phyloP scores from a whole-genome alignment of 345 rosid genomes.

The Luvunga scandens region DNA sequence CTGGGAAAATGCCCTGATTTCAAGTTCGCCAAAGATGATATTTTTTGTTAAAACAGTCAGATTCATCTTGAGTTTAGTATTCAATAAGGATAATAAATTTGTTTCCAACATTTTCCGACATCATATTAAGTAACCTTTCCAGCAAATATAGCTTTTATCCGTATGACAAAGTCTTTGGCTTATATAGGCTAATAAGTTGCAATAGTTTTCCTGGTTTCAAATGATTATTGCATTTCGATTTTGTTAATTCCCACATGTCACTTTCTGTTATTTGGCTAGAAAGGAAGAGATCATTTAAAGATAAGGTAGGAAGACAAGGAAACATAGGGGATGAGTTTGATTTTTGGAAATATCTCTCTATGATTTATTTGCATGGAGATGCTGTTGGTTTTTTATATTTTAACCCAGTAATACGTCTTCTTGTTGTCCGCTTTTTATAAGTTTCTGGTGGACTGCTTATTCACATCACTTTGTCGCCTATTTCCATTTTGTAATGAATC shows the following conservation, averaged over 20 bases:
- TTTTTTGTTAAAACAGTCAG: neutral
- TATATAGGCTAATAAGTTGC: neutral
- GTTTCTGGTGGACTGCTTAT: neutral
- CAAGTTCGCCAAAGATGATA: neutral
- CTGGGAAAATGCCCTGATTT: neutral
- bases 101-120: neutral
- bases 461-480: neutral
- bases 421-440: neutral
- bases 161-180: neutral
- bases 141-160: neutral
- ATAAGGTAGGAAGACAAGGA: neutral
- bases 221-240: neutral
- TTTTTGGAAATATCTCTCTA: neutral
- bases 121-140: neutral
- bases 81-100: neutral
- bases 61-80: neutral
- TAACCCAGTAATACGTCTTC: neutral
- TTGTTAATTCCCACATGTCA: neutral
- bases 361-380: neutral
- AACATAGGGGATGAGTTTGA: neutral
- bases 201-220: neutral
- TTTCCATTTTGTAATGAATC: neutral
- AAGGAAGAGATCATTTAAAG: neutral
- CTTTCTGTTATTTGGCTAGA: neutral
- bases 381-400: neutral